Percentiles rank a stretch among this genome's conserved stretches.
Conservation (phyloP, 306 rosid species). For the Chamaecrista fasciculata region DNA sequence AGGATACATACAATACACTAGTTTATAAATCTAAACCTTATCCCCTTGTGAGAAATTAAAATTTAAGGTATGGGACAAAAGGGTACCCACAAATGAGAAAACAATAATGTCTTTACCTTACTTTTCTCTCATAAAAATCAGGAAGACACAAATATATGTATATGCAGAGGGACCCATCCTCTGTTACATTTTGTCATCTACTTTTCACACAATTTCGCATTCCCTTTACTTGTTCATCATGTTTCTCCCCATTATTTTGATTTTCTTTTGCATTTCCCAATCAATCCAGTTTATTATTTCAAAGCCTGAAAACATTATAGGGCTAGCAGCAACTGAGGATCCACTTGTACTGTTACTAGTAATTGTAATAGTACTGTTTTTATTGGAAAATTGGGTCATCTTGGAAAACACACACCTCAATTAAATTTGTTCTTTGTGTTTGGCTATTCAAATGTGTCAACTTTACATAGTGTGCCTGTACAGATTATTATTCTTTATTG, state of each 20-base stretch:
- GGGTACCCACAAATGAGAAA: conserved; percentile 28
- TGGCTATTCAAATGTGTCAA: conserved; percentile 15
- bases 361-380: conserved; percentile 3
- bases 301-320: conserved; percentile 6
- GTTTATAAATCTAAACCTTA: background rate
- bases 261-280: background rate
- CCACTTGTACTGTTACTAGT: background rate
- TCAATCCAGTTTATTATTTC: background rate
- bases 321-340: background rate
- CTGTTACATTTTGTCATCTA: conserved; percentile 20
- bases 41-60: conserved; percentile 15
- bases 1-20: background rate
- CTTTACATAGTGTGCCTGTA: conserved; percentile 26
- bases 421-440: background rate
- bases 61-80: conserved; percentile 29
- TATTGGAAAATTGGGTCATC: conserved; percentile 43
- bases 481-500: too few species aligned
- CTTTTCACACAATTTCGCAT: conserved; percentile 12
- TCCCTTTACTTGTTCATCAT: conserved; percentile 7
- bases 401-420: background rate
- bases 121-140: conserved; percentile 25
- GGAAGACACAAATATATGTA: conserved; percentile 32
- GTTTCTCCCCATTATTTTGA: conserved; percentile 12
- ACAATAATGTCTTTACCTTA: conserved; percentile 27
- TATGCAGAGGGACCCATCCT: conserved; percentile 21